Conservation (phyloP, 768 basidiomycete genomes). For the Macrolepiota fuliginosa region DNA sequence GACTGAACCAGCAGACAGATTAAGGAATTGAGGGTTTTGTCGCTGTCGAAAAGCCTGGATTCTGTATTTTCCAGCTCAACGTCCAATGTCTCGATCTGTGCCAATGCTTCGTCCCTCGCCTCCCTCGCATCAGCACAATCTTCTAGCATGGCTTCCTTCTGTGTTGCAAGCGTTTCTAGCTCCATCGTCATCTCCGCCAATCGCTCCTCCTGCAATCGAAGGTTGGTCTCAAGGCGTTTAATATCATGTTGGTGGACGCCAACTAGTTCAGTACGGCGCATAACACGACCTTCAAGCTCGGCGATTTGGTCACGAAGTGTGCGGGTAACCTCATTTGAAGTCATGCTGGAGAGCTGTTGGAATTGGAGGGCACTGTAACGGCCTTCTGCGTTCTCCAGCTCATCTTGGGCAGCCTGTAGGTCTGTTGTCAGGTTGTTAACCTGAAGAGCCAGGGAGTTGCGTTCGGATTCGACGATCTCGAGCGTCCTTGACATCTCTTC, state of each 20-base stretch:
- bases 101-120: conserved; percentile 62
- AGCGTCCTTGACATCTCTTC: conserved; percentile 37
- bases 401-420: conserved; percentile 47
- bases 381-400: conserved; percentile 53
- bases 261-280: conserved; percentile 70
- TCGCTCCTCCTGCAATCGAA: conserved; percentile 72
- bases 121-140: conserved; percentile 80
- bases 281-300: conserved; percentile 64
- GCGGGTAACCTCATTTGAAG: conserved; percentile 50
- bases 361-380: conserved; percentile 63
- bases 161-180: conserved; percentile 58
- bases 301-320: conserved; percentile 63
- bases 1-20: conserved; percentile 33
- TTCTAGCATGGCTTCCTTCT: conserved; percentile 81
- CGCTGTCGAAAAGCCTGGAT: conserved; percentile 25
- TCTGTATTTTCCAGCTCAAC: conserved; percentile 50
- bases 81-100: conserved; percentile 57
- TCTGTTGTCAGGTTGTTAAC: conserved; percentile 63
- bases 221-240: conserved; percentile 70
- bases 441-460: conserved; percentile 64
- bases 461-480: conserved; percentile 60
- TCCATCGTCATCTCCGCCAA: conserved; percentile 68
- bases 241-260: conserved; percentile 80
- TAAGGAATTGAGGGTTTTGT: conserved; percentile 33
- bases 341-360: conserved; percentile 65